Base-by-base conservation (phyloP, 768 basidiomycete genomes). In the Rhodotorula taiwanensis region DNA sequence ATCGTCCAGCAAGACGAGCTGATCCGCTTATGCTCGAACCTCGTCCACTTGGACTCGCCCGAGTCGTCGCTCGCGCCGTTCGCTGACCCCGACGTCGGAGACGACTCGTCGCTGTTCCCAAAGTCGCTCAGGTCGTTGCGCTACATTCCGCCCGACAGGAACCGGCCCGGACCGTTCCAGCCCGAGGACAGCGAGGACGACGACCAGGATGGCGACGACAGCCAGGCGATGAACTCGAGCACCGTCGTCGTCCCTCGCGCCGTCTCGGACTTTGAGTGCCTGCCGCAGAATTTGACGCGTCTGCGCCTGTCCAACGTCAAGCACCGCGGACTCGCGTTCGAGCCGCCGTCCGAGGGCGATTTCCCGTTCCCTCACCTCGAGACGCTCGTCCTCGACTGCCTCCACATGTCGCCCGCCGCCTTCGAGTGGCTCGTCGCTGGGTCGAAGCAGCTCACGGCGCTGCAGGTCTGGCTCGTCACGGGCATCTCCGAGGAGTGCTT, bases 1-100 rank as follows among this genome's bases (percentile, higher is more conserved):
- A 57, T 59, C 44, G 21, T 59, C 31, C 7, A 20, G 13, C 54
- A 56, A 9, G 62, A 63, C 66, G 62, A 59, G 33, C 59, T 67
- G 16, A 7, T 67, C 23, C 62, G 58, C 14, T 50, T 60, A 45
- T 16, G 23, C 4, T 27, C 49, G n/a, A 36, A 30, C 25, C 50
- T 57, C 23, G n/a, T 33, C 25, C 2, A 10, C 2, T 52, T 63
- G 58, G 66, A 67, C 44, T 57, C 54, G 23, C 39, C 50, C 0
- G 25, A 52, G 31, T 42, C 43, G n/a, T n/a, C n/a, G n/a, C n/a
- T n/a, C n/a, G n/a, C n/a, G n/a, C n/a, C n/a, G n/a, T n/a, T n/a
- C n/a, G n/a, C n/a, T n/a, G n/a, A n/a, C n/a, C n/a, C n/a, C n/a
- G n/a, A n/a, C n/a, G n/a, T n/a, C n/a, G n/a, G n/a, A n/a, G n/a